These are phyloP conservation scores for Talaromyces sp. DNA, from an alignment of 2,329 filamentous ascomycete genomes.

Conservation along the genomic window DNA sequence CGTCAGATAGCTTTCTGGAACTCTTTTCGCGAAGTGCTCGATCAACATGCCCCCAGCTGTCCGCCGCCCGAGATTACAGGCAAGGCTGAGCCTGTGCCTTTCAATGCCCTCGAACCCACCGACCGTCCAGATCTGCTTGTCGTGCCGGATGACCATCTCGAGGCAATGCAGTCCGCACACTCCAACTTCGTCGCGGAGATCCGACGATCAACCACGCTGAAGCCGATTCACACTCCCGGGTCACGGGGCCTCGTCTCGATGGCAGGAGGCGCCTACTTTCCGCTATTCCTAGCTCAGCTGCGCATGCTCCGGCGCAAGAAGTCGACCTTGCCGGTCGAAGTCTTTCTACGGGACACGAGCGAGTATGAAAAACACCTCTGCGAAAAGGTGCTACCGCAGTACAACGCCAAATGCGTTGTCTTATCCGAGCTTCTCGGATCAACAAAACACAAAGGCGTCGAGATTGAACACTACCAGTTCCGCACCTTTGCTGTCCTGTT, in stretches of 20 bases:
- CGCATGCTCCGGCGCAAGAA: conserved; percentile 51
- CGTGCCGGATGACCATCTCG: conserved; percentile 29
- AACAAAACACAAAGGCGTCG: conserved; percentile 19
- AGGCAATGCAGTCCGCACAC: conserved; percentile 36
- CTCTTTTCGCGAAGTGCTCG: conserved; percentile 28
- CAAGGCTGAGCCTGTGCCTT: conserved; percentile 22
- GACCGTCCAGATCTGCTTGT: conserved; percentile 33
- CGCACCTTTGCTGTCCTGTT: conserved; percentile 56
- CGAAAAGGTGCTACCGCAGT: conserved; percentile 34
- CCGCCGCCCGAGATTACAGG: conserved; percentile 23
- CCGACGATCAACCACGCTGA: conserved; percentile 23
- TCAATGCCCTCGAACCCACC: conserved; percentile 24
- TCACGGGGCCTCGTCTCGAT: conserved; percentile 50
- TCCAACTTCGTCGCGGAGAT: conserved; percentile 35
- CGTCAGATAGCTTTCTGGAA: conserved; percentile 37
- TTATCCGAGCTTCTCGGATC: conserved; percentile 38
- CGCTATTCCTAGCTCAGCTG: conserved; percentile 47
- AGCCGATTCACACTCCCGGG: conserved; percentile 31
- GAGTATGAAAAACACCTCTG: conserved; percentile 41
- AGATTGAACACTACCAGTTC: conserved; percentile 48
- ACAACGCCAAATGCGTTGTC: conserved; percentile 40
- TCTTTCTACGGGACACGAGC: conserved; percentile 36
- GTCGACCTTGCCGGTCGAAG: conserved; percentile 46
- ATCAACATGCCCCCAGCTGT: conserved; percentile 27
- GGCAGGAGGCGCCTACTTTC: conserved; percentile 45